Conservation (phyloP, 768 basidiomycete species). For the Hericium rajendrae region DNA sequence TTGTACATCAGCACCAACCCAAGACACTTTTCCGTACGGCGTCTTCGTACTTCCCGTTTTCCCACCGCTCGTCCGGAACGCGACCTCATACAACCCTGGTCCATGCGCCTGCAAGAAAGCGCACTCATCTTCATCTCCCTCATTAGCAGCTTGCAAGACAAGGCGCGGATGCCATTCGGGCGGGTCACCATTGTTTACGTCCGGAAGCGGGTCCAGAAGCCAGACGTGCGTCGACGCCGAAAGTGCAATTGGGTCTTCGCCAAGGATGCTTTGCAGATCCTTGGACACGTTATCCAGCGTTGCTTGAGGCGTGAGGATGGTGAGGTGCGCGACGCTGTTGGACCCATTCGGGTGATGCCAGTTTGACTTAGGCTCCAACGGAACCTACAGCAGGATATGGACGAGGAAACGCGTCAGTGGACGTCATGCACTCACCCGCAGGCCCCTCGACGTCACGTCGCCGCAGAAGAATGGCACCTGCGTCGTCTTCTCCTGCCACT, state of each 20-base stretch:
- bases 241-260: constrained; percentile 23
- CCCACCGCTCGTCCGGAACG: constrained; percentile 30
- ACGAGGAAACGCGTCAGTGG: neutral
- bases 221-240: constrained; percentile 4
- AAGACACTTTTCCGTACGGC: constrained; percentile 43
- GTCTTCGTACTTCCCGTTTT: constrained; percentile 27
- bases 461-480: constrained; percentile 65
- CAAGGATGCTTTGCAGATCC: constrained; percentile 41
- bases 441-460: constrained; percentile 51
- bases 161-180: constrained; percentile 19
- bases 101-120: constrained; percentile 21
- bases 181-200: neutral
- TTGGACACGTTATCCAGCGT: constrained; percentile 23
- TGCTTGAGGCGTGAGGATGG: constrained; percentile 26
- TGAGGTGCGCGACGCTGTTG: constrained; percentile 39
- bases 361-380: constrained; percentile 36
- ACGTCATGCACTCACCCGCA: constrained; percentile 32
- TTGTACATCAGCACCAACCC: constrained; percentile 14
- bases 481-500: constrained; percentile 18
- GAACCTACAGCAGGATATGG: constrained; percentile 31
- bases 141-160: constrained; percentile 26
- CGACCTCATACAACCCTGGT: constrained; percentile 44
- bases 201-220: constrained; percentile 6
- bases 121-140: constrained; percentile 24
- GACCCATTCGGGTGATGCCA: constrained; percentile 41